A percentile compares a stretch with the other conserved stretches of the same genome.
Conservation (phyloP, 1,284 basidiomycete genomes). For the Ganoderma lingzhi region DNA sequence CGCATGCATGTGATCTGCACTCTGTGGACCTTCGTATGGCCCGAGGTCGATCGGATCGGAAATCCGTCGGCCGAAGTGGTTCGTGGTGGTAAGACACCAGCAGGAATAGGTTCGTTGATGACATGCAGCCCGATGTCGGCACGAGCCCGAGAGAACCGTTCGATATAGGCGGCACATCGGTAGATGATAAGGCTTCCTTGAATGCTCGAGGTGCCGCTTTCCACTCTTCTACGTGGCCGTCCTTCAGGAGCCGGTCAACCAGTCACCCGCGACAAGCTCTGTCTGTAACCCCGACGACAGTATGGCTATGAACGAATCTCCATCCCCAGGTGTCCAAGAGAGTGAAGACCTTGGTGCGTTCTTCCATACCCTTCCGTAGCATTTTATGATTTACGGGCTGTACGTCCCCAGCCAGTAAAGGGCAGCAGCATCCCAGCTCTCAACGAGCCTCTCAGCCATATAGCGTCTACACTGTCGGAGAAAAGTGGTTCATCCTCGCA, state of each 20-base stretch:
- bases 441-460: constrained; percentile 44
- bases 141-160: neutral
- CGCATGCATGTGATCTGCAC: neutral
- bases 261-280: neutral
- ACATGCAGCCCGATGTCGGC: neutral
- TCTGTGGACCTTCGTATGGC: neutral
- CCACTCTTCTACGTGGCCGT: neutral
- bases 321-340: neutral
- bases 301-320: neutral
- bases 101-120: neutral
- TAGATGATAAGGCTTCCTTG: neutral
- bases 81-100: neutral
- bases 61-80: constrained; percentile 5
- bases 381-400: neutral
- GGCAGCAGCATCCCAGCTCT: neutral
- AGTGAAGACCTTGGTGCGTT: neutral
- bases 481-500: constrained; percentile 75
- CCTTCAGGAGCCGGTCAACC: neutral
- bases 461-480: constrained; percentile 60
- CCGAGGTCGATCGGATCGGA: neutral
- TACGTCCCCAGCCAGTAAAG: constrained; percentile 7
- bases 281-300: neutral
- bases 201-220: neutral
- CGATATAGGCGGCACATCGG: neutral
- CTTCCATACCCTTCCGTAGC: neutral